Conservation (phyloP, 2,329 filamentous ascomycete species). For the Dryadomyces quercus-mongolicae region DNA sequence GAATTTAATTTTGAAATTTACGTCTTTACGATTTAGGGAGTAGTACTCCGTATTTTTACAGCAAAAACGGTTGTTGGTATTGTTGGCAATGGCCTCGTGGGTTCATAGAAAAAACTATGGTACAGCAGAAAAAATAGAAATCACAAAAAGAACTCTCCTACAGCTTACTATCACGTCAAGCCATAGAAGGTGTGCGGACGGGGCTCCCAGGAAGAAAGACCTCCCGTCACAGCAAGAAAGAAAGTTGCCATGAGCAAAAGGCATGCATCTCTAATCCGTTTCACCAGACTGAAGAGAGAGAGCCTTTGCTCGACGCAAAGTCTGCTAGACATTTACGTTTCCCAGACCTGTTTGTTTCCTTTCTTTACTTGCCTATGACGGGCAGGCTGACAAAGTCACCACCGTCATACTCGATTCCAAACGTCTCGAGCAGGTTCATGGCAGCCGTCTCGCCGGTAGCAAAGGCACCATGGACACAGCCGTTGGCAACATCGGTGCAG, state of each 20-base stretch:
- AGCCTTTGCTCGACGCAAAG: no score
- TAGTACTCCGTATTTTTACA: no score
- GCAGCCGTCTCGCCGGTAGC: constrained; percentile 21
- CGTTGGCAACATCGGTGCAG: constrained; percentile 59
- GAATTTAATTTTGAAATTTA: no score
- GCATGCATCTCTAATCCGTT: not conserved
- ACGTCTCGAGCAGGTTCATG: not conserved
- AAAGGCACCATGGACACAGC: constrained; percentile 17
- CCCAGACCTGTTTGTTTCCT: not conserved
- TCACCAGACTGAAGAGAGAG: not conserved
- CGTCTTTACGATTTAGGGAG: no score
- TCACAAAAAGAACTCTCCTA: not conserved
- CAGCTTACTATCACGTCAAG: not conserved
- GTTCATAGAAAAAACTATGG: not conserved
- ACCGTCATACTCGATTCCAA: constrained; percentile 1
- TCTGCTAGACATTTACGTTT: no score
- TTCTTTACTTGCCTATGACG: not conserved
- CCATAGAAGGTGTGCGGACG: not conserved
- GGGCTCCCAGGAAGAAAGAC: not conserved
- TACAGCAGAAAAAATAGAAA: not conserved
- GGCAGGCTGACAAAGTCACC: not conserved
- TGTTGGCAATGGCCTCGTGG: no score
- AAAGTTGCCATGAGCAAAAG: not conserved
- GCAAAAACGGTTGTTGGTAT: no score
- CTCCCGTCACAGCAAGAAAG: not conserved